phyloP scores from a whole-genome alignment of 2,329 filamentous ascomycete species.

The Beauveria brongniartii region DNA sequence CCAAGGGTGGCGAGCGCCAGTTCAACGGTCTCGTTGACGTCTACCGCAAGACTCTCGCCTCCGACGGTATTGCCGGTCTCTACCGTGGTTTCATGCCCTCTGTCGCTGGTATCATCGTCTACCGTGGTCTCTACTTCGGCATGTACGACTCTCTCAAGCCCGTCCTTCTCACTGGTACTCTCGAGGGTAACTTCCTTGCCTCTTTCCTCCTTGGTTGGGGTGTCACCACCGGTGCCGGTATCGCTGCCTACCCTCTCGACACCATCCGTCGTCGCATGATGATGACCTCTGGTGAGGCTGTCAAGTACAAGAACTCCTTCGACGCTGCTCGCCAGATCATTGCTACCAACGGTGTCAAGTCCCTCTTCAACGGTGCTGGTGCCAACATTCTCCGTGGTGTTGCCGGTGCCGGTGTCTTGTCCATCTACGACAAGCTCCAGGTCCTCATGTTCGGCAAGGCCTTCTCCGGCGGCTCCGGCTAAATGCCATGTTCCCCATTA shows the following conservation, averaged over 20 bases:
- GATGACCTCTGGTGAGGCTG: conserved; percentile 96
- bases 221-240: conserved; percentile 99
- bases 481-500: conserved; percentile 29
- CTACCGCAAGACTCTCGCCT: conserved; percentile 99
- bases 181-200: conserved; percentile 98
- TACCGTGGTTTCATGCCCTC: conserved; percentile 99
- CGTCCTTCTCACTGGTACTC: conserved; percentile 80
- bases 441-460: conserved; percentile 99
- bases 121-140: conserved; percentile 99
- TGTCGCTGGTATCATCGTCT: conserved; percentile 97
- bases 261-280: conserved; percentile 99
- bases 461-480: conserved; percentile 66
- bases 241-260: conserved; percentile 99
- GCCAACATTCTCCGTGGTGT: conserved; percentile 99
- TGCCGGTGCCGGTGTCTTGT: conserved; percentile 99
- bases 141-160: conserved; percentile 99
- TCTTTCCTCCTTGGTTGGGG: conserved; percentile 98
- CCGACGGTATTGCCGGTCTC: conserved; percentile 98
- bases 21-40: conserved; percentile 99
- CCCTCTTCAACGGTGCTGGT: conserved; percentile 99
- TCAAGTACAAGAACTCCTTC: conserved; percentile 98
- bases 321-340: conserved; percentile 96
- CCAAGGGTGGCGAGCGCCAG: conserved; percentile 94
- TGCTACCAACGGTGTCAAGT: conserved; percentile 94
- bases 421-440: conserved; percentile 99